Conservation (phyloP, 306 rosid genomes). For the Ochetophila trinervis region DNA sequence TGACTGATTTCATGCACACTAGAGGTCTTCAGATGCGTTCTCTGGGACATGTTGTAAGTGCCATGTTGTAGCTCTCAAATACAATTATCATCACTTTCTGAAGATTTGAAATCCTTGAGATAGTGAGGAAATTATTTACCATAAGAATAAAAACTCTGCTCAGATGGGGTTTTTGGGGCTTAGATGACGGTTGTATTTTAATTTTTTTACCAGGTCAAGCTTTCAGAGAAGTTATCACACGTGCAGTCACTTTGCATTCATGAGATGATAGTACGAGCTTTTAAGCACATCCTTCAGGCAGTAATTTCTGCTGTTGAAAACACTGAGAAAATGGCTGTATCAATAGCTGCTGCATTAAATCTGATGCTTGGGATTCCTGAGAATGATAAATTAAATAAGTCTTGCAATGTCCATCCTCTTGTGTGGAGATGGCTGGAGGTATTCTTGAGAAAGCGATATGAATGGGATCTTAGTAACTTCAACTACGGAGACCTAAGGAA, state of each 20-base stretch:
- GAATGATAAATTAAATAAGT: conserved; percentile 46
- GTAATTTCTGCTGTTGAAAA: conserved; percentile 68
- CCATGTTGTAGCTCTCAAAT: conserved; percentile 15
- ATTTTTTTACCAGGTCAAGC: conserved; percentile 73
- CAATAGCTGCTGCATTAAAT: conserved; percentile 80
- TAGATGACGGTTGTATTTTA: conserved; percentile 23
- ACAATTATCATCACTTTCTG: background rate
- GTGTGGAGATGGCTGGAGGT: conserved; percentile 86
- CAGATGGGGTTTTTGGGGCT: conserved; percentile 9
- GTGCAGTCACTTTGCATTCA: conserved; percentile 96
- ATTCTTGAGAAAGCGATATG: conserved; percentile 77
- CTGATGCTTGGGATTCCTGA: conserved; percentile 77
- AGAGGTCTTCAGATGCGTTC: conserved; percentile 95
- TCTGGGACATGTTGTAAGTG: conserved; percentile 92
- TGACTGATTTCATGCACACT: conserved; percentile 98
- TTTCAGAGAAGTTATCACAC: conserved; percentile 89
- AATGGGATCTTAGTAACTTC: conserved; percentile 71
- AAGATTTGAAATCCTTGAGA: conserved; percentile 1
- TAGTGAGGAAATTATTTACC: background rate
- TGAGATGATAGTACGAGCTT: conserved; percentile 97
- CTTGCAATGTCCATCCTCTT: conserved; percentile 55
- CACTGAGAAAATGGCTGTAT: conserved; percentile 64
- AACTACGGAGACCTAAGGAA: conserved; percentile 73
- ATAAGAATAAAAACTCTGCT: conserved; percentile 16
- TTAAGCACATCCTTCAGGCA: conserved; percentile 92